A percentile compares a stretch with the other conserved stretches of the same genome.
Evolutionary conservation across 2,329 filamentous ascomycete genomes (phyloP).

Genomic region (Alternaria dauci): DNA sequence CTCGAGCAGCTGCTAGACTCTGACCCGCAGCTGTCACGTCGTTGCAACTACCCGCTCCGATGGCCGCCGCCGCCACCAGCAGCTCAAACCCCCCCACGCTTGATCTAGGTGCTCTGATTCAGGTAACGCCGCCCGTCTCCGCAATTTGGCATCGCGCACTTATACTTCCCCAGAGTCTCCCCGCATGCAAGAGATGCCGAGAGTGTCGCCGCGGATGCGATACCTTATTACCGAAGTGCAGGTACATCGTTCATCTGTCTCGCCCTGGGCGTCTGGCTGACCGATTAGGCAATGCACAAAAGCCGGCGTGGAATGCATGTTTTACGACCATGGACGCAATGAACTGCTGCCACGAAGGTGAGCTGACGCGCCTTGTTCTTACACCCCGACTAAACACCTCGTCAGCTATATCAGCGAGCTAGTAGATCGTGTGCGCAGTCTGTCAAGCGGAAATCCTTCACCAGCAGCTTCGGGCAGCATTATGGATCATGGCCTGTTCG

Average conservation of each 20-base stretch:
- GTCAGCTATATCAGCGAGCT: constrained; percentile 48
- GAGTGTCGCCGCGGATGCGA: constrained; percentile 49
- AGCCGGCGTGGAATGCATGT: constrained; percentile 47
- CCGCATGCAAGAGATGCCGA: constrained; percentile 48
- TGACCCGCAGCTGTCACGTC: not conserved
- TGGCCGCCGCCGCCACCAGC: constrained; percentile 24
- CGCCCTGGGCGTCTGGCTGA: constrained; percentile 14
- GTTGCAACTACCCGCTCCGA: constrained; percentile 11
- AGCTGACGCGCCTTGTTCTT: constrained; percentile 2
- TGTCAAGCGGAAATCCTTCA: constrained; percentile 30
- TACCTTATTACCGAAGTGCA: constrained; percentile 48
- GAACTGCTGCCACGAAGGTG: constrained; percentile 44
- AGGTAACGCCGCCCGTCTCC: constrained; percentile 25
- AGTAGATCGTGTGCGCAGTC: constrained; percentile 46
- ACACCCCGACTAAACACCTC: constrained; percentile 22
- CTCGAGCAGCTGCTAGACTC: constrained; percentile 2
- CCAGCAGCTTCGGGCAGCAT: constrained; percentile 29
- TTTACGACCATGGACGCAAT: constrained; percentile 46
- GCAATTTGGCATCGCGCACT: constrained; percentile 10
- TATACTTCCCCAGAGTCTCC: constrained; percentile 35
- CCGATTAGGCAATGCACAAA: constrained; percentile 47
- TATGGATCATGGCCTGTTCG: constrained; percentile 17
- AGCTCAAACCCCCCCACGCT: constrained; percentile 20
- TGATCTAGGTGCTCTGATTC: constrained; percentile 35
- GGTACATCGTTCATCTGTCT: constrained; percentile 23